Evolutionary conservation across 1,284 basidiomycete genomes (phyloP).

Genomic region (Omphalotus olearius): DNA sequence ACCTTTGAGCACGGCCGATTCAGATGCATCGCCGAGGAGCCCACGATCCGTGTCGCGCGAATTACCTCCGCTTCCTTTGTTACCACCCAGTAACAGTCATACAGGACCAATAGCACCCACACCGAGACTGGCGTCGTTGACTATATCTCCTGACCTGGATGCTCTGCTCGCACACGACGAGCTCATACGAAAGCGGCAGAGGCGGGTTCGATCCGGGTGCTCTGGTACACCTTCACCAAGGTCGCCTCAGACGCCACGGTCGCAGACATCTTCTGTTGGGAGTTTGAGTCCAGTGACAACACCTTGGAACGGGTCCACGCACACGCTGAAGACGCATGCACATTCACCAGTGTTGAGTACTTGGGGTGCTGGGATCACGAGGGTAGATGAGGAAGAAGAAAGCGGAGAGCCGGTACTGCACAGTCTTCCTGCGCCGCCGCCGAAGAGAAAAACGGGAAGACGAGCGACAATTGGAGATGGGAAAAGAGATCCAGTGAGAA

Average conservation of each 20-base stretch:
- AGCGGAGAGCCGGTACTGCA: constrained; percentile 4
- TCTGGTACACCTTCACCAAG: background rate
- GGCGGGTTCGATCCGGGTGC: background rate
- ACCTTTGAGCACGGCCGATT: no score
- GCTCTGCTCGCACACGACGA: constrained; percentile 61
- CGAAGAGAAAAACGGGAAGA: constrained; percentile 1
- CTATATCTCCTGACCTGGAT: constrained; percentile 58
- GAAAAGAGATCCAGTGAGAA: background rate
- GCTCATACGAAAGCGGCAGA: constrained; percentile 24
- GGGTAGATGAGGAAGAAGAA: no score
- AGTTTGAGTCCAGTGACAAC: constrained; percentile 2
- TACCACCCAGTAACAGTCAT: no score
- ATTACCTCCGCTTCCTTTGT: no score
- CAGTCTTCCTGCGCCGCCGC: constrained; percentile 19
- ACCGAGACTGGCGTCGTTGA: constrained; percentile 24
- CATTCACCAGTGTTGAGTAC: no score
- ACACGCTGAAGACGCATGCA: background rate
- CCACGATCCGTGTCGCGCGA: no score
- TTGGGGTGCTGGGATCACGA: no score
- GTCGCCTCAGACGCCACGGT: constrained; percentile 10
- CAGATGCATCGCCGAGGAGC: no score
- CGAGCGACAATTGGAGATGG: background rate
- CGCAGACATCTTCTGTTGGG: background rate
- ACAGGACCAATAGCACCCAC: background rate
- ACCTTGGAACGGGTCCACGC: background rate